Conservation (phyloP, 2,329 filamentous ascomycete genomes). For the Tothia fuscella region DNA sequence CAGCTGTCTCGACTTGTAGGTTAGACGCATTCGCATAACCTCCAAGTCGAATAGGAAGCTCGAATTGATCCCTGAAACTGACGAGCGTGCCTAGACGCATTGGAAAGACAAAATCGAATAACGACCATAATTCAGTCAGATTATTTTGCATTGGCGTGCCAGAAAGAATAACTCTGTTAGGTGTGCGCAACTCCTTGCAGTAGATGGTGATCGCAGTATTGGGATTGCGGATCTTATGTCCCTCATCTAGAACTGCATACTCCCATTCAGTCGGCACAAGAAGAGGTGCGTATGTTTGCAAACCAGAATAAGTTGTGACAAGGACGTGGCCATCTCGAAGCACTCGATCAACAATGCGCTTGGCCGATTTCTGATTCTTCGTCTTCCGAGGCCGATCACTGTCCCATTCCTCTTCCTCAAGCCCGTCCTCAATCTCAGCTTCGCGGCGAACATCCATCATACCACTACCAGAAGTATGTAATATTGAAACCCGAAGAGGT, state of each 20-base stretch:
- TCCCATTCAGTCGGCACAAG: conserved; percentile 80
- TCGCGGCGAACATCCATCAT: conserved; percentile 70
- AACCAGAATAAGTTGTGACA: conserved; percentile 87
- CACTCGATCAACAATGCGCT: conserved; percentile 71
- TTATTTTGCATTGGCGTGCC: conserved; percentile 98
- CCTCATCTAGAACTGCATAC: conserved; percentile 89
- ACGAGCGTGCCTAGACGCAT: conserved; percentile 90
- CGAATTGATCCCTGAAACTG: conserved; percentile 82
- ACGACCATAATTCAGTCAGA: conserved; percentile 83
- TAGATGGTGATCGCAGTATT: conserved; percentile 90
- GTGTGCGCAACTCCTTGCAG: conserved; percentile 84
- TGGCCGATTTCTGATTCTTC: conserved; percentile 57
- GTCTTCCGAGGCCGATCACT: conserved; percentile 22
- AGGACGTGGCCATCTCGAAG: conserved; percentile 79
- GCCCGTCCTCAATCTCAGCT: conserved; percentile 48
- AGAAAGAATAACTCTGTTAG: conserved; percentile 84
- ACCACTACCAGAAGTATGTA: conserved; percentile 90
- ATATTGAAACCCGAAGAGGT: conserved; percentile 86
- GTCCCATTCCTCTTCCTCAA: conserved; percentile 39
- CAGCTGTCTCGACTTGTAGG: conserved; percentile 84
- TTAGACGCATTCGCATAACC: conserved; percentile 95
- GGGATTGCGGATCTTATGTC: conserved; percentile 95
- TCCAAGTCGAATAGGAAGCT: conserved; percentile 83
- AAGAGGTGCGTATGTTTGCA: conserved; percentile 82
- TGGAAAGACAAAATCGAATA: conserved; percentile 95